A percentile compares a stretch with the other conserved stretches of the same genome.
Evolutionary conservation across 1,284 basidiomycete genomes (phyloP).

Genomic region (Tranzscheliella williamsii): DNA sequence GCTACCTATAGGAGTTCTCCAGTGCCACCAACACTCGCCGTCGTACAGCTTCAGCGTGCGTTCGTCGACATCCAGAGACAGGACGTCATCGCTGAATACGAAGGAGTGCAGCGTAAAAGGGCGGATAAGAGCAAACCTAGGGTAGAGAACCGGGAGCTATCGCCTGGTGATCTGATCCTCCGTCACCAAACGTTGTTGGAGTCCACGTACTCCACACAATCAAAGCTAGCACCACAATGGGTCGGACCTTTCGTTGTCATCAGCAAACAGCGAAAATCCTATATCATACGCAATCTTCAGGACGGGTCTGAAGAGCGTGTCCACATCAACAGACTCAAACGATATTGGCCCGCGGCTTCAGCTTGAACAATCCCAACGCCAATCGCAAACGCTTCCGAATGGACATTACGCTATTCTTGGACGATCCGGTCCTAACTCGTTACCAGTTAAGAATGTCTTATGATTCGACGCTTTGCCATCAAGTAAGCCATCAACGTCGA

Average conservation of each 20-base stretch:
- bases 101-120: neutral
- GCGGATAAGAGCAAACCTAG: neutral
- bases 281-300: neutral
- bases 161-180: neutral
- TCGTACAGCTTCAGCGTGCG: neutral
- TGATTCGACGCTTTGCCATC: neutral
- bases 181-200: neutral
- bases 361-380: no score
- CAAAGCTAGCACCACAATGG: neutral
- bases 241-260: neutral
- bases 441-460: neutral
- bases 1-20: no score
- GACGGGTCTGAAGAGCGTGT: neutral
- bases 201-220: neutral
- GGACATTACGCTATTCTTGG: no score
- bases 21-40: neutral
- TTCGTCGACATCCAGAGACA: neutral
- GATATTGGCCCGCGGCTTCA: constrained; percentile 1
- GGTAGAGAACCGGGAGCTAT: neutral
- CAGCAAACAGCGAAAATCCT: neutral
- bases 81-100: neutral
- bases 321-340: neutral
- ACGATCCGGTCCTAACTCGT: neutral
- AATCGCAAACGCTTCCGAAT: neutral
- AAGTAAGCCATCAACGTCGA: neutral